Conservation (phyloP, 1,284 basidiomycete species). For the Microbotryomycetes sp. region DNA sequence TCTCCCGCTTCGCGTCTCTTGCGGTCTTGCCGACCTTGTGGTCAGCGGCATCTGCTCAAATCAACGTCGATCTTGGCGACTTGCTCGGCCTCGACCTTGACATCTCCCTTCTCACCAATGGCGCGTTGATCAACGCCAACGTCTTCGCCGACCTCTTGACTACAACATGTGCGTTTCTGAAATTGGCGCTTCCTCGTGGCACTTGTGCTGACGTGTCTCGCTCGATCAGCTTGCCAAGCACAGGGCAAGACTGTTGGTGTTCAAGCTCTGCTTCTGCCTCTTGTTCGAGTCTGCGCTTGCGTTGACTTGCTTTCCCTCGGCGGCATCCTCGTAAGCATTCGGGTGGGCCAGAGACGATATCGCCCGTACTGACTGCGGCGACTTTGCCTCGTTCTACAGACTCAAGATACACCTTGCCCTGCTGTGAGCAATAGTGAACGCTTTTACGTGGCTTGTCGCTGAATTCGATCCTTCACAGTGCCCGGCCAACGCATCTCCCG, state of each 20-base stretch:
- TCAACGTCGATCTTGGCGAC: conserved; percentile 4
- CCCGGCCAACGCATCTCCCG: conserved; percentile 2
- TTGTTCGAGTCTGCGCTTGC: conserved; percentile 10
- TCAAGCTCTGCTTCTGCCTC: conserved; percentile 2
- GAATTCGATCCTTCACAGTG: too few species aligned
- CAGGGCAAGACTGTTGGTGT: neutral
- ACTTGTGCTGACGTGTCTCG: neutral
- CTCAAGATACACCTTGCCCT: neutral
- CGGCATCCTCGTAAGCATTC: neutral
- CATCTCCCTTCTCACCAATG: neutral
- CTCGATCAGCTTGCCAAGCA: neutral
- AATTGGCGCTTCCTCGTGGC: conserved; percentile 3
- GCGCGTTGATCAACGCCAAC: conserved; percentile 6
- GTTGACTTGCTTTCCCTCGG: conserved; percentile 1
- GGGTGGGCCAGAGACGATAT: too few species aligned
- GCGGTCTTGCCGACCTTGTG: neutral
- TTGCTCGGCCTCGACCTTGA: conserved; percentile 9
- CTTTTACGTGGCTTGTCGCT: too few species aligned
- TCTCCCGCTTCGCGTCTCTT: neutral
- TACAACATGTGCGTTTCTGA: conserved; percentile 4
- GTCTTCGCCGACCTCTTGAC: conserved; percentile 10
- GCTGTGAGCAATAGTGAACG: too few species aligned
- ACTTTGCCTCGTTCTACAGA: neutral
- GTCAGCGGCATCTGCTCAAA: neutral
- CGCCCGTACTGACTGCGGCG: too few species aligned